Evolutionary conservation across 371 early-diverging fungal species (phyloP).

Genomic region (Rhizopus delemar): DNA sequence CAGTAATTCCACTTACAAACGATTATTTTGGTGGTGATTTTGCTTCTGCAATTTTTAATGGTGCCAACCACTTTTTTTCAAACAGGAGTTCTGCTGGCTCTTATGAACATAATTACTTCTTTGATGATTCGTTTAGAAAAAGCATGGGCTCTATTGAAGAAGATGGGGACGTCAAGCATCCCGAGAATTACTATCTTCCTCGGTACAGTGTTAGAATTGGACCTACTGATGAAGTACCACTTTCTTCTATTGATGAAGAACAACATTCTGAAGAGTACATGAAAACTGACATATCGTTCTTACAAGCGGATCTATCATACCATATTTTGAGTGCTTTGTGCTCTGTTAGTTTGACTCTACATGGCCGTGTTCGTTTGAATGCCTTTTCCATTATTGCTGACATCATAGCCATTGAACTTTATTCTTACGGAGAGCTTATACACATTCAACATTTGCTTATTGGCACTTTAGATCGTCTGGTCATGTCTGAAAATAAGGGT

Average conservation of each 20-base stretch:
- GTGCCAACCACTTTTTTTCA: neutral
- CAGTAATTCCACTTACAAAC: neutral
- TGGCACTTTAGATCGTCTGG: slow-evolving; percentile 62
- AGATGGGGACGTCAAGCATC: neutral
- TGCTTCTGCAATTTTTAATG: neutral
- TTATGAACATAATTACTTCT: neutral
- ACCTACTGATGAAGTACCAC: slow-evolving; percentile 23
- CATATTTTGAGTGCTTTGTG: slow-evolving; percentile 64
- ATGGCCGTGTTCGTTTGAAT: slow-evolving; percentile 57
- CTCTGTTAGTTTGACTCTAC: slow-evolving; percentile 60
- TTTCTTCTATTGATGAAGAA: slow-evolving; percentile 14
- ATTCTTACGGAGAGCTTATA: slow-evolving; percentile 50
- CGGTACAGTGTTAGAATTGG: slow-evolving; percentile 25
- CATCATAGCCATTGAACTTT: slow-evolving; percentile 64
- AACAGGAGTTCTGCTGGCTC: neutral
- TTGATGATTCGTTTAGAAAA: neutral
- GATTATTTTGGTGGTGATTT: slow-evolving; percentile 12
- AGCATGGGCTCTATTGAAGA: neutral
- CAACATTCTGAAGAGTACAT: slow-evolving; percentile 6
- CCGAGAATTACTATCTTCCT: slow-evolving; percentile 10
- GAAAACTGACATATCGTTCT: slow-evolving; percentile 17
- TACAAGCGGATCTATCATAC: slow-evolving; percentile 55
- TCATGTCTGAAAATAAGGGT: slow-evolving; percentile 63
- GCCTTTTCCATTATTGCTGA: slow-evolving; percentile 63
- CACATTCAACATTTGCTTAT: slow-evolving; percentile 63